Evolutionary conservation across 108 stramenopile species (phyloP).

Genomic region (Nitzschia sp.): DNA sequence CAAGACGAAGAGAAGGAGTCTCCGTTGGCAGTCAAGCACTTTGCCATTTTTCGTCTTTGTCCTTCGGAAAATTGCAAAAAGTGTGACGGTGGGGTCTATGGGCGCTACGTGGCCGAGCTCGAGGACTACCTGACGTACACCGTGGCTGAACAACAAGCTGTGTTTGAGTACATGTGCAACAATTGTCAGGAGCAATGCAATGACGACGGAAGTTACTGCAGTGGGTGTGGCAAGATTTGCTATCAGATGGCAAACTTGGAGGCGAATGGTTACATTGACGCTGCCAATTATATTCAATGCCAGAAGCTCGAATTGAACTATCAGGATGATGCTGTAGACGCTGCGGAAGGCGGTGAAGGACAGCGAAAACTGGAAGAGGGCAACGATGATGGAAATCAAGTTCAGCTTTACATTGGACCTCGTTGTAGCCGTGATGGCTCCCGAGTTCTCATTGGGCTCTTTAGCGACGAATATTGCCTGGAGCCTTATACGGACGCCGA

Average conservation of each 20-base stretch:
- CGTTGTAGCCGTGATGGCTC: conserved; percentile 50
- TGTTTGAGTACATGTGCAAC: conserved; percentile 63
- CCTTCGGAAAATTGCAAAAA: conserved; percentile 47
- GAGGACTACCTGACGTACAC: conserved; percentile 63
- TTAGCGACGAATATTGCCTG: conserved; percentile 68
- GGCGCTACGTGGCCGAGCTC: conserved; percentile 71
- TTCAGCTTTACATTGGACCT: conserved; percentile 64
- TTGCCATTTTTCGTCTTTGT: conserved; percentile 76
- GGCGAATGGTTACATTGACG: conserved; percentile 72
- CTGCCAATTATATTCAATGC: conserved; percentile 59
- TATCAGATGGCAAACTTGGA: conserved; percentile 49
- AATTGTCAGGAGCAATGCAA: conserved; percentile 66
- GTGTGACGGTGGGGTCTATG: conserved; percentile 53
- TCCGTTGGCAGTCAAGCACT: conserved; percentile 62
- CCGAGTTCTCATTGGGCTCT: conserved; percentile 71
- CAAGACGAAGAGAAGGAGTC: conserved; percentile 44
- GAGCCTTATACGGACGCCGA: conserved; percentile 42
- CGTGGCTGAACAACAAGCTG: conserved; percentile 49
- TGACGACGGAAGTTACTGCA: conserved; percentile 25
- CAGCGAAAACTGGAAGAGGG: conserved; percentile 21
- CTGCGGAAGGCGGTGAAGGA: conserved; percentile 27
- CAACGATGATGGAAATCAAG: conserved; percentile 39
- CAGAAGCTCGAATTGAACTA: conserved; percentile 48
- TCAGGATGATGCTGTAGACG: conserved; percentile 18
- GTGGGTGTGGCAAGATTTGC: conserved; percentile 38